Evolutionary conservation across 805 yeast genomes (phyloP).

Genomic region (Jamesozyma piceae): DNA sequence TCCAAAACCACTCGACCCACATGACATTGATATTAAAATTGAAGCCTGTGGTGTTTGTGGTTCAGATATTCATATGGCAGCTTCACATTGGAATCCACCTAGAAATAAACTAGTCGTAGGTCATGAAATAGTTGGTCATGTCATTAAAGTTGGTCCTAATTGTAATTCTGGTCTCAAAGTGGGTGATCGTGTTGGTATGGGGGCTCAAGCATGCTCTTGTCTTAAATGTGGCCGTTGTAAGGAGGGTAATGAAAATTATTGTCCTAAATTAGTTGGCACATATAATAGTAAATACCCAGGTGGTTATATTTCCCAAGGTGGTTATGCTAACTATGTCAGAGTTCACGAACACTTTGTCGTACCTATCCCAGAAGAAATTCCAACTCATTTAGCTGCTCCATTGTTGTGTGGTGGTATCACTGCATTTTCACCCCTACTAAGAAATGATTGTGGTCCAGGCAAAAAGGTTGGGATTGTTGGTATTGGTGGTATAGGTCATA

Average conservation of each 20-base stretch:
- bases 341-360: constrained; percentile 55
- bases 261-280: constrained; percentile 41
- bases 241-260: constrained; percentile 46
- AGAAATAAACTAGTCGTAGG: constrained; percentile 42
- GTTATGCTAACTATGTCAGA: constrained; percentile 58
- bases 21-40: constrained; percentile 48
- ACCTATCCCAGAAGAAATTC: constrained; percentile 49
- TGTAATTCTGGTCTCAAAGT: constrained; percentile 41
- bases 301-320: constrained; percentile 51
- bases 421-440: constrained; percentile 54
- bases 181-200: constrained; percentile 75
- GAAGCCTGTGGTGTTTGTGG: constrained; percentile 64
- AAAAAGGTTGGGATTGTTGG: constrained; percentile 46
- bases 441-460: constrained; percentile 42
- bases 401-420: constrained; percentile 74
- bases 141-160: constrained; percentile 47
- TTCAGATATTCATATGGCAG: constrained; percentile 34
- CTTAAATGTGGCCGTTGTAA: constrained; percentile 54
- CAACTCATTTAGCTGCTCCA: constrained; percentile 55
- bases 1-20: constrained; percentile 38
- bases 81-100: constrained; percentile 16
- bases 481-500: constrained; percentile 50
- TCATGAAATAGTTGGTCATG: constrained; percentile 57
- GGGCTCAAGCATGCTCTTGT: constrained; percentile 61
- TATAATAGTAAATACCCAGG: constrained; percentile 38